A percentile compares a stretch with the other conserved stretches of the same genome.
These are phyloP conservation scores for Heliosperma pusillum DNA, from an alignment of 148 eudicot genomes.

Conservation along the genomic window DNA sequence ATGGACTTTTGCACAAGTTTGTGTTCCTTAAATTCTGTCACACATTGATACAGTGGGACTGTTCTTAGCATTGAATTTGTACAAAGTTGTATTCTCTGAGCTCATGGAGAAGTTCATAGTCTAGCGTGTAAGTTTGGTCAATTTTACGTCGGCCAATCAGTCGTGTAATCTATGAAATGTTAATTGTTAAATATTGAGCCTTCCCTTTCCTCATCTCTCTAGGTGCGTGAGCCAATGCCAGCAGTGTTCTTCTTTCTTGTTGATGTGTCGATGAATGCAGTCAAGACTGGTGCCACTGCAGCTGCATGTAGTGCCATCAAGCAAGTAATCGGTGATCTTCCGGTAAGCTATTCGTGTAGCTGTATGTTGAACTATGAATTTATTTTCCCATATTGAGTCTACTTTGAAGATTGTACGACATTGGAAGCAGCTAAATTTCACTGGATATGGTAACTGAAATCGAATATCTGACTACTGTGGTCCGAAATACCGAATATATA, in stretches of 20 bases:
- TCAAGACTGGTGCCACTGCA: slow-evolving; percentile 98
- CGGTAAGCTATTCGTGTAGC: slow-evolving; percentile 49
- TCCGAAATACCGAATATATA: no score
- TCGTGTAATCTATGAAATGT: not conserved
- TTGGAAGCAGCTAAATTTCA: not conserved
- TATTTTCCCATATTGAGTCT: not conserved
- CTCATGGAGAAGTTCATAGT: not conserved
- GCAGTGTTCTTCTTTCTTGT: slow-evolving; percentile 90
- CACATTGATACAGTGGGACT: not conserved
- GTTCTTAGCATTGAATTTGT: not conserved
- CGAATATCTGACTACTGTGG: not conserved
- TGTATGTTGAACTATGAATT: slow-evolving; percentile 2
- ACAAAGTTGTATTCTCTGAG: not conserved
- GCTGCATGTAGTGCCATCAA: slow-evolving; percentile 94
- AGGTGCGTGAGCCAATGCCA: slow-evolving; percentile 99
- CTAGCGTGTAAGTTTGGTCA: not conserved
- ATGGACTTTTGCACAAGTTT: not conserved
- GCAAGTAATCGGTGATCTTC: slow-evolving; percentile 94
- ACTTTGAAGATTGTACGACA: not conserved
- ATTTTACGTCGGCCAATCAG: not conserved
- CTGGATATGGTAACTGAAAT: not conserved
- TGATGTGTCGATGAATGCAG: slow-evolving; percentile 90
- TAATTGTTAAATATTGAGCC: not conserved
- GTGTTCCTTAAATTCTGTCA: not conserved
- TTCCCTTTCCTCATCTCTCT: slow-evolving; percentile 2